Base-by-base conservation (phyloP, 2,329 filamentous ascomycete genomes). In the Nigrospora osmanthi region DNA sequence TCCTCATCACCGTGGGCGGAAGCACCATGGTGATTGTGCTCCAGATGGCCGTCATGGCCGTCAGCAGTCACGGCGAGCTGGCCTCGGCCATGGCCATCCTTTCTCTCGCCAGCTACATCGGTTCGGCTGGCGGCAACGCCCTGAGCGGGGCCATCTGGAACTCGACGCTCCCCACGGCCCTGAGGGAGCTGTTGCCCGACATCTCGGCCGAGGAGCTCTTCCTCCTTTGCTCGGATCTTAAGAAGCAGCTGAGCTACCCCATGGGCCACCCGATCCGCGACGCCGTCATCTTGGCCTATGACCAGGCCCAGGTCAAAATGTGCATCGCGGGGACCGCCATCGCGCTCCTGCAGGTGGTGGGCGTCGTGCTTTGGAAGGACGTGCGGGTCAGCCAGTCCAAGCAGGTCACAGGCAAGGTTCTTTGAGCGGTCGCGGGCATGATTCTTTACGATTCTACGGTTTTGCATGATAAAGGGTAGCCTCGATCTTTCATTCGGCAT, bases 41-140 rank as follows among this genome's bases (percentile, higher is more conserved):
- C 45, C 75, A 82, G 54, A 70, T 83, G 45, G 75, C 76, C 9
- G 73, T 78, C 41, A 78, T 83, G 65, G 76, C 79, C 1, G 78
- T 73, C 3, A 72, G 73, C 14, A 70, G 70, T 46, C 76, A 79
- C 42, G 68, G 75, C 42, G 69, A 78, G 36, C 65, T 80, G 6
- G 75, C 77, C 23, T 70, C 69, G 4, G 67, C 64, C 2, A 63
- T 76, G 16, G 70, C 72, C 0, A 54, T 74, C 16, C 55, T 75
- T 1, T 66, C 65, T 3, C 50, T 67, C 23, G 57, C 61, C 19
- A 56, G 54, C 28, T 65, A 63, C 36, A 49, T 65, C 16, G 65
- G 65, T 10, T 58, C 59, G 1, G 63, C 63, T n/a, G 64, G 73
- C 9, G 62, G 65, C 9, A 69, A 65, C 30, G 67, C 65, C 11